Percentiles rank a stretch among this genome's conserved stretches.
These are phyloP conservation scores for Taxawa tesnikishii DNA, from an alignment of 2,329 filamentous ascomycete species.

Conservation along the genomic window DNA sequence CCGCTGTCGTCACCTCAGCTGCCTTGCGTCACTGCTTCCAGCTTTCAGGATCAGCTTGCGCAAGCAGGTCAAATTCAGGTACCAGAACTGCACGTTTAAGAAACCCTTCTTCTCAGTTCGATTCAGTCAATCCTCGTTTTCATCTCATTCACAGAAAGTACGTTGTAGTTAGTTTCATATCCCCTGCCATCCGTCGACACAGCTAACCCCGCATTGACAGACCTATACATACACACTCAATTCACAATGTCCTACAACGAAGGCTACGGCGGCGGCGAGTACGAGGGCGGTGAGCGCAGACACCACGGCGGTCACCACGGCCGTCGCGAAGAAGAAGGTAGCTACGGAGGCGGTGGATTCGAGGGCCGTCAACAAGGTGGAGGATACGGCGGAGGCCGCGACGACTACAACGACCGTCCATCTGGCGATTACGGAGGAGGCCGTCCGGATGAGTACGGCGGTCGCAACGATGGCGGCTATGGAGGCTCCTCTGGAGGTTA, in stretches of 20 bases:
- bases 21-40: too few relatives aligned
- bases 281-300: conserved; percentile 5
- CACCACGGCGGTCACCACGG: conserved; percentile 5
- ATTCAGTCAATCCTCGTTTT: too few relatives aligned
- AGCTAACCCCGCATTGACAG: too few relatives aligned
- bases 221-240: too few relatives aligned
- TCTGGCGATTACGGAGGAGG: conserved; percentile 8
- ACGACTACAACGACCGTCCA: conserved; percentile 8
- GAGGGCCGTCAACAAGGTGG: conserved; percentile 8
- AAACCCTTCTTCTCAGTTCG: too few relatives aligned
- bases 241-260: conserved; percentile 21
- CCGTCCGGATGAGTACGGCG: conserved; percentile 7
- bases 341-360: conserved; percentile 11
- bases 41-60: too few relatives aligned
- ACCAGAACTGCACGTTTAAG: too few relatives aligned
- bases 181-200: too few relatives aligned
- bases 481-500: conserved; percentile 7
- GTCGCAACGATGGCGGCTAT: conserved; percentile 4
- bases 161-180: too few relatives aligned
- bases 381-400: conserved; percentile 4
- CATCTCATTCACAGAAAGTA: too few relatives aligned
- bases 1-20: too few relatives aligned
- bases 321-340: conserved; percentile 6
- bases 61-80: too few relatives aligned
- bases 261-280: conserved; percentile 12